Conservation (phyloP, 805 yeast species). For the Saturnispora hagleri region DNA sequence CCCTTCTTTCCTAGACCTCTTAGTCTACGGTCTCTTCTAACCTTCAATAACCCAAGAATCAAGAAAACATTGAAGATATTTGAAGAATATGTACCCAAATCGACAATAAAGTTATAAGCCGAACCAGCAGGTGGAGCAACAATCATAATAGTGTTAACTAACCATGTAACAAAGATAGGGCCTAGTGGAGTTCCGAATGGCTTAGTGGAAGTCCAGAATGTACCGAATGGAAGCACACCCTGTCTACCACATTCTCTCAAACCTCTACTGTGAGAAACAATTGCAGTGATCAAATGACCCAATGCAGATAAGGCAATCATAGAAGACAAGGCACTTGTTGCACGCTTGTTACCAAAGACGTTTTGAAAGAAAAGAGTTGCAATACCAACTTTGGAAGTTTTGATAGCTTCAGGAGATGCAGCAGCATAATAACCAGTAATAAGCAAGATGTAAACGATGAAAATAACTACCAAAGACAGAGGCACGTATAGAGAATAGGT, state of each 20-base stretch:
- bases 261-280: constrained; percentile 73
- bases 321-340: constrained; percentile 60
- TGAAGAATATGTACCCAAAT: constrained; percentile 73
- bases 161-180: constrained; percentile 70
- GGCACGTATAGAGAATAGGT: constrained; percentile 72
- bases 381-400: constrained; percentile 54
- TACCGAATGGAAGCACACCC: constrained; percentile 68
- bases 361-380: constrained; percentile 70
- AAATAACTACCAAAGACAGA: constrained; percentile 48
- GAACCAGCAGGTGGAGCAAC: constrained; percentile 82
- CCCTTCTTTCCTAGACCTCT: constrained; percentile 29
- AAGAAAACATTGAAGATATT: constrained; percentile 64
- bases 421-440: constrained; percentile 79
- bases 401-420: constrained; percentile 47
- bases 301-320: constrained; percentile 75
- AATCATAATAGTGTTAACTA: constrained; percentile 63
- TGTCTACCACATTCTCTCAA: constrained; percentile 59
- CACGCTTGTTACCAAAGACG: constrained; percentile 54
- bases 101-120: constrained; percentile 73
- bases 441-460: constrained; percentile 62
- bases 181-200: constrained; percentile 70
- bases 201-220: constrained; percentile 57
- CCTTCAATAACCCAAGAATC: constrained; percentile 48
- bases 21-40: constrained; percentile 29
- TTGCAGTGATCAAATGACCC: constrained; percentile 78